A percentile compares a stretch with the other conserved stretches of the same genome.
These are phyloP conservation scores for Apiotrichum gracile DNA, from an alignment of 1,284 basidiomycete genomes.

Conservation along the genomic window DNA sequence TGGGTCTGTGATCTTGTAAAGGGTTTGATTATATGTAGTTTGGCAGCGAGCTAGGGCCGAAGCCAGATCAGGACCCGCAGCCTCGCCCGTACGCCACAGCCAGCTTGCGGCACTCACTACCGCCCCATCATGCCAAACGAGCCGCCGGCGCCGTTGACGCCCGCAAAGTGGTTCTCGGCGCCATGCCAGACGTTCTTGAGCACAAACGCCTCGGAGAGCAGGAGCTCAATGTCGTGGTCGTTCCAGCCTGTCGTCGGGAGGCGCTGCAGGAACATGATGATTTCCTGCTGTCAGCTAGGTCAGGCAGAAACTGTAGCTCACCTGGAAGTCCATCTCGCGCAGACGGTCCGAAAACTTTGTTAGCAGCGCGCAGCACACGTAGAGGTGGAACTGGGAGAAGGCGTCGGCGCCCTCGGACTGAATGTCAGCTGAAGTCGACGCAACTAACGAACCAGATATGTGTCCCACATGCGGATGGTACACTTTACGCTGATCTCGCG, in stretches of 20 bases:
- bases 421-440: background rate
- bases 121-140: conserved; percentile 43
- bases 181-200: conserved; percentile 90
- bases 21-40: no score
- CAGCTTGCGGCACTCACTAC: conserved; percentile 16
- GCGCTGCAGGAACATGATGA: conserved; percentile 98
- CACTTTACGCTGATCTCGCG: conserved; percentile 90
- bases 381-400: conserved; percentile 93
- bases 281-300: no score
- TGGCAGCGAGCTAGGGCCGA: no score
- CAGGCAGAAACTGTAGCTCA: no score
- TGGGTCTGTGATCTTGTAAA: no score
- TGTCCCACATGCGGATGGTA: conserved; percentile 98
- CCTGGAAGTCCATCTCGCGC: conserved; percentile 93
- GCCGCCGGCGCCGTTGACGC: conserved; percentile 26
- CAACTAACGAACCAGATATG: conserved; percentile 68
- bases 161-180: conserved; percentile 77
- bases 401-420: conserved; percentile 75
- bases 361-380: conserved; percentile 91
- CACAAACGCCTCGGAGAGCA: conserved; percentile 93
- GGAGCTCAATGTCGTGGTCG: conserved; percentile 90
- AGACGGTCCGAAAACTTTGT: conserved; percentile 86
- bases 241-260: conserved; percentile 92
- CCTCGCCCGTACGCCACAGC: no score
- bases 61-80: no score